These are phyloP conservation scores for Wickerhamiella shivajii DNA, from an alignment of 805 yeast genomes.

Conservation along the genomic window DNA sequence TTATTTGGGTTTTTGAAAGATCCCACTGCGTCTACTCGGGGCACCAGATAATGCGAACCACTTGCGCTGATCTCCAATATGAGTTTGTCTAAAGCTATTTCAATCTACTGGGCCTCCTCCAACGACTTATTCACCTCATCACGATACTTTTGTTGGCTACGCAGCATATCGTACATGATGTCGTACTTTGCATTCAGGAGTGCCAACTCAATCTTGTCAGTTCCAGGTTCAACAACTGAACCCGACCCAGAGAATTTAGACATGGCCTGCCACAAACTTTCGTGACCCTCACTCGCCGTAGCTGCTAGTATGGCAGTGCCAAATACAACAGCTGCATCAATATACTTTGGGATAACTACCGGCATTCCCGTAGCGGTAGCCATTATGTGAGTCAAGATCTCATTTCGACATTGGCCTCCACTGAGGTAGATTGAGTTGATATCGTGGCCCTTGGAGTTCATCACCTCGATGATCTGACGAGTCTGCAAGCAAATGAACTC, in stretches of 20 bases:
- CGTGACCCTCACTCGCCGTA: constrained; percentile 50
- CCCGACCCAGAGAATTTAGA: constrained; percentile 72
- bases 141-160: constrained; percentile 66
- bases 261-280: constrained; percentile 72
- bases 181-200: constrained; percentile 68
- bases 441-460: constrained; percentile 67
- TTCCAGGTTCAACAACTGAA: constrained; percentile 55
- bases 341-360: constrained; percentile 81
- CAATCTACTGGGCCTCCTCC: no score
- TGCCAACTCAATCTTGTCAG: constrained; percentile 29
- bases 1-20: no score
- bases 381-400: constrained; percentile 70
- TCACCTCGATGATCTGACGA: constrained; percentile 78
- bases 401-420: constrained; percentile 95
- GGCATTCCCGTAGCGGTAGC: constrained; percentile 92
- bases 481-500: constrained; percentile 97
- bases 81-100: no score
- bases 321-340: constrained; percentile 93
- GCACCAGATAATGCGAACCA: no score
- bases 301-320: constrained; percentile 95
- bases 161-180: constrained; percentile 78
- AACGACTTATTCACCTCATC: constrained; percentile 31
- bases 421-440: constrained; percentile 70
- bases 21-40: no score
- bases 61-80: no score